Evolutionary conservation across 106 monocot species (phyloP).

Genomic region (Narthecium ossifragum): DNA sequence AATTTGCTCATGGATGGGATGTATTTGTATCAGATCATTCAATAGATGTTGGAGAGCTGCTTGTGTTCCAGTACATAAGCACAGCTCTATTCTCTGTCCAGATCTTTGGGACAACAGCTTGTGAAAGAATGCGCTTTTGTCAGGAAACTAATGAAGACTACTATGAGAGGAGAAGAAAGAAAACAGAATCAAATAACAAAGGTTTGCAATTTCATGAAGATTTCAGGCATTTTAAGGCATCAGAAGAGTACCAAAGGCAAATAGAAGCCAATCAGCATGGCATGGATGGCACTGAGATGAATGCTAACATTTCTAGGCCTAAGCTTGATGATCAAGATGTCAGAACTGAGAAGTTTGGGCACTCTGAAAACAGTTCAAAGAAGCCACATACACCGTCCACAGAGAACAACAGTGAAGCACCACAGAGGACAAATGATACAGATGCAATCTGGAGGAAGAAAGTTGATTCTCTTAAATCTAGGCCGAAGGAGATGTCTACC

Average conservation of each 20-base stretch:
- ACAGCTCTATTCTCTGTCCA: slow-evolving; percentile 12
- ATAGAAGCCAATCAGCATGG: neutral
- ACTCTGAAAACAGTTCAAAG: too few species aligned
- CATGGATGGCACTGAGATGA: neutral
- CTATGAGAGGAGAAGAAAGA: neutral
- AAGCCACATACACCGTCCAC: too few species aligned
- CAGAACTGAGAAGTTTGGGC: neutral
- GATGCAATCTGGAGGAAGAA: neutral
- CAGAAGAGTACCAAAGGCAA: neutral
- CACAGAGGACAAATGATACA: too few species aligned
- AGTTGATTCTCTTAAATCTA: neutral
- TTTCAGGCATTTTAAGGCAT: neutral
- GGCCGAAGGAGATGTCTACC: neutral
- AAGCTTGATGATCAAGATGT: too few species aligned
- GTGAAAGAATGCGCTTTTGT: slow-evolving; percentile 14
- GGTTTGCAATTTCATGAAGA: neutral
- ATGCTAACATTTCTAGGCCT: too few species aligned
- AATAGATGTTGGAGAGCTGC: slow-evolving; percentile 20
- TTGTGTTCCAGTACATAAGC: slow-evolving; percentile 23
- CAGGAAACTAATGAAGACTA: neutral
- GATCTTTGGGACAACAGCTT: slow-evolving; percentile 21
- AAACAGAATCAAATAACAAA: neutral
- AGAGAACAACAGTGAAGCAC: too few species aligned
- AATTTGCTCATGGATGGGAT: slow-evolving; percentile 23
- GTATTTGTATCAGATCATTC: slow-evolving; percentile 25